Evolutionary conservation across 2,329 filamentous ascomycete genomes (phyloP).

Genomic region (Cadophora malorum): DNA sequence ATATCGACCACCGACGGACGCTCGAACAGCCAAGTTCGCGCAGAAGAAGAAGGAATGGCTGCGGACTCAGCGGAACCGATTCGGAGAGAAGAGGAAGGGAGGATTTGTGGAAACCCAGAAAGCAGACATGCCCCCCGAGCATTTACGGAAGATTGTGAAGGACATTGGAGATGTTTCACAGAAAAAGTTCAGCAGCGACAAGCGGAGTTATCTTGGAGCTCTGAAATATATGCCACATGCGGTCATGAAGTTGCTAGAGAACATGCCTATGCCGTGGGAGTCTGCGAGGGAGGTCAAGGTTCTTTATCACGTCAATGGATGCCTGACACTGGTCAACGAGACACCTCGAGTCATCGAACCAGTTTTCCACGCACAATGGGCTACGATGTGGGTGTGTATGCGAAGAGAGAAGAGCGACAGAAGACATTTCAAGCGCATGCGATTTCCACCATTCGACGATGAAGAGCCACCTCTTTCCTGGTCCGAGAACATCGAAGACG

Average conservation of each 20-base stretch:
- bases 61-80: slow-evolving; percentile 86
- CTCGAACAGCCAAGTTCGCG: slow-evolving; percentile 90
- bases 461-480: slow-evolving; percentile 97
- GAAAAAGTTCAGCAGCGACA: slow-evolving; percentile 99
- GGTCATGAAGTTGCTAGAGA: slow-evolving; percentile 94
- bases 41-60: slow-evolving; percentile 99
- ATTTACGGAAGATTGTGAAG: slow-evolving; percentile 96
- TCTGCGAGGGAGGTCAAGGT: slow-evolving; percentile 96
- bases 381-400: slow-evolving; percentile 99
- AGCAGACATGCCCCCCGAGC: slow-evolving; percentile 97
- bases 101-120: slow-evolving; percentile 98
- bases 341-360: slow-evolving; percentile 96
- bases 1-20: slow-evolving; percentile 80
- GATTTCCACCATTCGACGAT: slow-evolving; percentile 97
- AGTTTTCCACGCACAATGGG: slow-evolving; percentile 98
- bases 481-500: slow-evolving; percentile 98
- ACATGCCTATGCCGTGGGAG: slow-evolving; percentile 99
- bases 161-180: slow-evolving; percentile 99
- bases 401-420: slow-evolving; percentile 96
- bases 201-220: slow-evolving; percentile 95
- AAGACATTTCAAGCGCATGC: slow-evolving; percentile 97
- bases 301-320: slow-evolving; percentile 97
- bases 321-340: slow-evolving; percentile 95
- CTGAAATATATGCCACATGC: slow-evolving; percentile 99
- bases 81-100: slow-evolving; percentile 94